These are phyloP conservation scores for Dioscorea alata DNA, from an alignment of 106 monocot species.

Conservation along the genomic window DNA sequence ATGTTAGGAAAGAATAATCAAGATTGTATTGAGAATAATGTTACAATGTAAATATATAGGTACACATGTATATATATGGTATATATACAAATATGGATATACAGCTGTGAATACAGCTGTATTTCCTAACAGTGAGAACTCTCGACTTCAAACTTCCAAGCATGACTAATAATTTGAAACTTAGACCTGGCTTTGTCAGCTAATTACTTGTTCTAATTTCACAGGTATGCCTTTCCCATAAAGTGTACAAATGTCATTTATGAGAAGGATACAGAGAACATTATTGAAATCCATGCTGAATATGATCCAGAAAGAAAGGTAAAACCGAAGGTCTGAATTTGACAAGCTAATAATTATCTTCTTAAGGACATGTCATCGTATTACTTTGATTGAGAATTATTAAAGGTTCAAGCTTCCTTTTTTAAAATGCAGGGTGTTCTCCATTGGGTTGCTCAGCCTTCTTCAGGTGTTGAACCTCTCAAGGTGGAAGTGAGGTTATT, in stretches of 20 bases:
- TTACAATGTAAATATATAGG: no score
- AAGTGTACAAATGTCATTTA: slow-evolving; percentile 87
- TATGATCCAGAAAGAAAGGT: slow-evolving; percentile 78
- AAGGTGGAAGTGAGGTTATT: slow-evolving; percentile 89
- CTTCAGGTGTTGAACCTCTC: slow-evolving; percentile 84
- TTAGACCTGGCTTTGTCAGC: not conserved
- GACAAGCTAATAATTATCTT: not conserved
- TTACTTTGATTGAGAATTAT: not conserved
- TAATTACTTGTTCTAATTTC: not conserved
- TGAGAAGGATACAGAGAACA: slow-evolving; percentile 44
- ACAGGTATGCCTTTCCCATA: slow-evolving; percentile 93
- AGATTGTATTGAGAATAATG: no score
- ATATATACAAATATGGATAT: no score
- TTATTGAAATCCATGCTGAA: slow-evolving; percentile 73
- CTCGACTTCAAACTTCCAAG: not conserved
- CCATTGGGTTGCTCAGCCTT: slow-evolving; percentile 94
- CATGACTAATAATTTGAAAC: not conserved
- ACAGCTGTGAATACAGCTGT: no score
- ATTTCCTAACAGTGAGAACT: no score
- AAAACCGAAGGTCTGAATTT: slow-evolving; percentile 72
- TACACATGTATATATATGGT: no score
- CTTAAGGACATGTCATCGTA: not conserved
- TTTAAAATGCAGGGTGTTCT: slow-evolving; percentile 74
- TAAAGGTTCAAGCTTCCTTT: not conserved
- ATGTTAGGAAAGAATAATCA: no score